These are phyloP conservation scores for Colletotrichum sp. DNA, from an alignment of 2,329 filamentous ascomycete genomes.

Conservation along the genomic window DNA sequence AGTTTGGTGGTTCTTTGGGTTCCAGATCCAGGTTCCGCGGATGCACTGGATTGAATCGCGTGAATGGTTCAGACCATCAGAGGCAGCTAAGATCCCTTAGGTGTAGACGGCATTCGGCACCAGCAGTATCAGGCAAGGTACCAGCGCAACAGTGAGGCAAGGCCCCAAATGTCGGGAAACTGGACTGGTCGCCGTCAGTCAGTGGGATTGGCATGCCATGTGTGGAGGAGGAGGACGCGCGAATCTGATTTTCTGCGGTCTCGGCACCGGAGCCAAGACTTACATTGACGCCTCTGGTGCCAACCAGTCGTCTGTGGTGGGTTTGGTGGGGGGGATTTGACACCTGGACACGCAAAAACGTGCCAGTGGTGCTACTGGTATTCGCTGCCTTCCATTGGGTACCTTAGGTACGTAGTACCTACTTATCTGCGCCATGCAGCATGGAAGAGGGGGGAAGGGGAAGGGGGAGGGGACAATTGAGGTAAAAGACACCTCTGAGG, in stretches of 20 bases:
- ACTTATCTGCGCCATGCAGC: background rate
- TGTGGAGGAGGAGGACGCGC: background rate
- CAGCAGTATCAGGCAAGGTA: background rate
- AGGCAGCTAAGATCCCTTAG: background rate
- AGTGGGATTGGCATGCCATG: background rate
- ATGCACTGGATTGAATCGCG: background rate
- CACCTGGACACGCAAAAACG: background rate
- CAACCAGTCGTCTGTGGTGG: constrained; percentile 5
- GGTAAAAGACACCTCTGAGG: background rate
- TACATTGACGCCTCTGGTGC: background rate
- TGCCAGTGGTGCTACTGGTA: background rate
- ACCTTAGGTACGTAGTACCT: background rate
- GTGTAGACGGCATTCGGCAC: background rate
- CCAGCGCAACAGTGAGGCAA: background rate
- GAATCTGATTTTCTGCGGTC: constrained; percentile 16
- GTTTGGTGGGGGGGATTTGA: background rate
- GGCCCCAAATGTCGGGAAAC: background rate
- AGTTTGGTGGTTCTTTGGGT: background rate
- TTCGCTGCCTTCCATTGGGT: background rate
- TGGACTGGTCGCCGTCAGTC: background rate
- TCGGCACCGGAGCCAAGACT: constrained; percentile 10
- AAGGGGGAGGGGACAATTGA: background rate
- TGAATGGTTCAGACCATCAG: background rate
- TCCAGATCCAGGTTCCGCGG: background rate
- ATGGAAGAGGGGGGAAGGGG: background rate